Evolutionary conservation across 495 filamentous ascomycete species (phyloP).

Genomic region (Xylona heveae): DNA sequence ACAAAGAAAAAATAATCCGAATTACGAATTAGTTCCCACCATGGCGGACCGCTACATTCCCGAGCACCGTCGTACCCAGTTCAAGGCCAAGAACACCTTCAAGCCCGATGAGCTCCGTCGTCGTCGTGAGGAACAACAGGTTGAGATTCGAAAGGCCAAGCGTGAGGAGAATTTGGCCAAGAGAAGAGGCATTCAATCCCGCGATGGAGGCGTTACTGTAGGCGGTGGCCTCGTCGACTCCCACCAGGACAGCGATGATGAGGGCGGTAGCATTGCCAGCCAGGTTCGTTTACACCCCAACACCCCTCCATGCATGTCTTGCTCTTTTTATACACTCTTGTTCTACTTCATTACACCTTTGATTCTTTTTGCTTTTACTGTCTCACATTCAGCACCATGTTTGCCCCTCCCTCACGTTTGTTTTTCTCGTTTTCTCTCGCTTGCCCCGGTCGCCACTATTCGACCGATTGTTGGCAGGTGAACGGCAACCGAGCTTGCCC

Average conservation of each 20-base stretch:
- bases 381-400: conserved; percentile 2
- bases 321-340: conserved; percentile 1
- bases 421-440: neutral
- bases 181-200: conserved; percentile 73
- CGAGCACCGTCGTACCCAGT: conserved; percentile 95
- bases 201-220: conserved; percentile 35
- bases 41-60: conserved; percentile 99
- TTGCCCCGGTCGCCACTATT: conserved; percentile 3
- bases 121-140: conserved; percentile 95
- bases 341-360: conserved; percentile 1
- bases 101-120: conserved; percentile 96
- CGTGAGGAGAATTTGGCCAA: conserved; percentile 97
- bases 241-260: conserved; percentile 91
- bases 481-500: conserved; percentile 3
- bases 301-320: no score
- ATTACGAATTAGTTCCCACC: conserved; percentile 20
- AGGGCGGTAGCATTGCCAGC: conserved; percentile 76
- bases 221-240: conserved; percentile 61
- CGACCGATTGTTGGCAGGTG: conserved; percentile 8
- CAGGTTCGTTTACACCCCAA: conserved; percentile 52
- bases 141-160: conserved; percentile 96
- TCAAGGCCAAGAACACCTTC: conserved; percentile 97
- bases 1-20: conserved; percentile 2
- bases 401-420: no score
- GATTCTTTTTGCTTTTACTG: conserved; percentile 2